Evolutionary conservation across 1,139 yeast genomes (phyloP).

Genomic region (Hansenula lynferdii): DNA sequence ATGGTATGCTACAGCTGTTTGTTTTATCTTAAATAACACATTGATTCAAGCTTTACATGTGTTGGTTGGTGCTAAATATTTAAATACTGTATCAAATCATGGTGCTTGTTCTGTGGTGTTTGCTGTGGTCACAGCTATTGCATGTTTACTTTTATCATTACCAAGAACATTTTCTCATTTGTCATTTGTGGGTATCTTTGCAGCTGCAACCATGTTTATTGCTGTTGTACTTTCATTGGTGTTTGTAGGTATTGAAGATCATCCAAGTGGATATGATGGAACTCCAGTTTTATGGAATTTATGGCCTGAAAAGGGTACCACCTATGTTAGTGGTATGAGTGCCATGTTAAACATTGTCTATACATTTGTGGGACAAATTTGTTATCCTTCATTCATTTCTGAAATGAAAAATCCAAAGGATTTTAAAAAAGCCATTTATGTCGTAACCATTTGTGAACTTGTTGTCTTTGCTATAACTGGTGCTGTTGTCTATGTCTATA

Average conservation of each 20-base stretch:
- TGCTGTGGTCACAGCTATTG: slow-evolving; percentile 40
- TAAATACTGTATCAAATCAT: slow-evolving; percentile 49
- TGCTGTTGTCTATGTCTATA: slow-evolving; percentile 50
- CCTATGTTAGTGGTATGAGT: slow-evolving; percentile 49
- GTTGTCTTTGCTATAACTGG: slow-evolving; percentile 50
- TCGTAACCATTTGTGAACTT: slow-evolving; percentile 47
- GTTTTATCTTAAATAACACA: slow-evolving; percentile 50
- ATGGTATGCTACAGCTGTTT: slow-evolving; percentile 53
- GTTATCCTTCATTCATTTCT: slow-evolving; percentile 56
- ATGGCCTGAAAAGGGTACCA: slow-evolving; percentile 48
- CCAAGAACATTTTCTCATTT: slow-evolving; percentile 54
- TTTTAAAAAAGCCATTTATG: slow-evolving; percentile 49
- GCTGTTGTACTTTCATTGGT: slow-evolving; percentile 49
- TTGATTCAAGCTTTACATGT: slow-evolving; percentile 57
- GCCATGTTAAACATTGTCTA: slow-evolving; percentile 57
- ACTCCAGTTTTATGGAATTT: slow-evolving; percentile 39
- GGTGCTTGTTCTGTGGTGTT: slow-evolving; percentile 49
- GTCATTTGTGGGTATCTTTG: slow-evolving; percentile 44
- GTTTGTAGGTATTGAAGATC: slow-evolving; percentile 48
- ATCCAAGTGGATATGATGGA: slow-evolving; percentile 39
- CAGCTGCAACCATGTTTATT: slow-evolving; percentile 53
- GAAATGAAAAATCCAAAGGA: slow-evolving; percentile 57
- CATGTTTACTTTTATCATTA: slow-evolving; percentile 45
- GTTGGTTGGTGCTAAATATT: slow-evolving; percentile 53
- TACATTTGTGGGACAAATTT: slow-evolving; percentile 61